These are phyloP conservation scores for Trichophaea hybrida DNA, from an alignment of 2,329 filamentous ascomycete genomes.

Conservation along the genomic window DNA sequence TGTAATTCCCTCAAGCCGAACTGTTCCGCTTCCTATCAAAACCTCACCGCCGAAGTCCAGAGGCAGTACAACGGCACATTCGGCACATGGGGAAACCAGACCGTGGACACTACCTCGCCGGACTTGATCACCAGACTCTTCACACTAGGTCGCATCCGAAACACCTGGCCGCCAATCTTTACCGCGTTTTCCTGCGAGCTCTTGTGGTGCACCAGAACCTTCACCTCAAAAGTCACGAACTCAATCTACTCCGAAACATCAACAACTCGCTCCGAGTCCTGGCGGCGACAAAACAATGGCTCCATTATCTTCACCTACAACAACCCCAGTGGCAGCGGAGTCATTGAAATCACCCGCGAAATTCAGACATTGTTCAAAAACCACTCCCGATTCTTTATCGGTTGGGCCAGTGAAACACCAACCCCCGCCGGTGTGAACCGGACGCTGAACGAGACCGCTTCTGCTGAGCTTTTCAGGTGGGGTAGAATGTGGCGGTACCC, in stretches of 20 bases:
- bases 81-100: slow-evolving; percentile 17
- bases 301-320: no score
- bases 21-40: slow-evolving; percentile 9
- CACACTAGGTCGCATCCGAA: neutral
- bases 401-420: neutral
- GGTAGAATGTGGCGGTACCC: no score
- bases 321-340: neutral
- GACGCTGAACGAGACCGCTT: no score
- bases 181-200: slow-evolving; percentile 14
- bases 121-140: neutral
- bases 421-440: no score
- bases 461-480: no score
- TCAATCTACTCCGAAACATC: slow-evolving; percentile 10
- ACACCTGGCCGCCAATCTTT: slow-evolving; percentile 9
- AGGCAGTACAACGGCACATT: neutral
- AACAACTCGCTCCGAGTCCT: no score
- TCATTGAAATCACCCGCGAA: neutral
- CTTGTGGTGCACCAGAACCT: slow-evolving; percentile 13
- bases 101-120: neutral
- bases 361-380: neutral
- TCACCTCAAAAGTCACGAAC: slow-evolving; percentile 1
- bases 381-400: neutral
- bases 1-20: slow-evolving; percentile 5
- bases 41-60: slow-evolving; percentile 3
- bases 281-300: neutral